Conservation (phyloP, 1,284 basidiomycete species). For the Fistulinella cinereoalba region DNA sequence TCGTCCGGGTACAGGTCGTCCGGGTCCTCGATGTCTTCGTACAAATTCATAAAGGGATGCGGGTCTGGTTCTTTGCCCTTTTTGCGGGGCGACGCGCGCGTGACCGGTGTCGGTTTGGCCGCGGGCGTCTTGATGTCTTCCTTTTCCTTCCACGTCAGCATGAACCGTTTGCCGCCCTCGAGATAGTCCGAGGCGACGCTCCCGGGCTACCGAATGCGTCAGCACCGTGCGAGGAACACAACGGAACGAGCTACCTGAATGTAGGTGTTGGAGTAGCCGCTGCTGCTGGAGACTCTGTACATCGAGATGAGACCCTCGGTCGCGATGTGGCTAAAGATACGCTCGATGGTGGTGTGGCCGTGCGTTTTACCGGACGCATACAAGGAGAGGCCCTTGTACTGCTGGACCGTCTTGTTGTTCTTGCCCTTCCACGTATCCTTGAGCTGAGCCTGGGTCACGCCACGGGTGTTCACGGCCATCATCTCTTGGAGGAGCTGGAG, state of each 20-base stretch:
- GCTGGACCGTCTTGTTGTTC: slow-evolving; percentile 45
- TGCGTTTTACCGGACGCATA: slow-evolving; percentile 57
- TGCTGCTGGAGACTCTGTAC: slow-evolving; percentile 37
- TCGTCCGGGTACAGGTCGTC: slow-evolving; percentile 16
- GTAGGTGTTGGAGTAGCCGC: slow-evolving; percentile 34
- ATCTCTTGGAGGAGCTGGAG: slow-evolving; percentile 54
- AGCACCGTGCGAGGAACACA: not conserved
- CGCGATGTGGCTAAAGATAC: slow-evolving; percentile 55
- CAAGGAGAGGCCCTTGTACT: slow-evolving; percentile 44
- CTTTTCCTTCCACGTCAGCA: slow-evolving; percentile 29
- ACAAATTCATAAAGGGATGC: slow-evolving; percentile 16
- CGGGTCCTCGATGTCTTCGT: slow-evolving; percentile 33
- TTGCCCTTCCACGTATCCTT: slow-evolving; percentile 64
- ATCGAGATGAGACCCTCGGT: slow-evolving; percentile 40
- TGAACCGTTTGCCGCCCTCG: slow-evolving; percentile 13
- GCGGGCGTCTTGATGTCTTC: slow-evolving; percentile 21
- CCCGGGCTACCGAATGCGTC: slow-evolving; percentile 20
- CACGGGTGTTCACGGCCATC: slow-evolving; percentile 30
- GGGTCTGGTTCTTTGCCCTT: slow-evolving; percentile 25
- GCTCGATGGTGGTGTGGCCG: slow-evolving; percentile 52
- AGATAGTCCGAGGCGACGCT: slow-evolving; percentile 24
- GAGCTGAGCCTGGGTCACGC: slow-evolving; percentile 48
- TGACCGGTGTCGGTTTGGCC: slow-evolving; percentile 16
- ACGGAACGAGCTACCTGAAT: slow-evolving; percentile 21
- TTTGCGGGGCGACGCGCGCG: slow-evolving; percentile 11